phyloP scores from a whole-genome alignment of 306 rosid genomes.

The Casuarina equisetifolia region DNA sequence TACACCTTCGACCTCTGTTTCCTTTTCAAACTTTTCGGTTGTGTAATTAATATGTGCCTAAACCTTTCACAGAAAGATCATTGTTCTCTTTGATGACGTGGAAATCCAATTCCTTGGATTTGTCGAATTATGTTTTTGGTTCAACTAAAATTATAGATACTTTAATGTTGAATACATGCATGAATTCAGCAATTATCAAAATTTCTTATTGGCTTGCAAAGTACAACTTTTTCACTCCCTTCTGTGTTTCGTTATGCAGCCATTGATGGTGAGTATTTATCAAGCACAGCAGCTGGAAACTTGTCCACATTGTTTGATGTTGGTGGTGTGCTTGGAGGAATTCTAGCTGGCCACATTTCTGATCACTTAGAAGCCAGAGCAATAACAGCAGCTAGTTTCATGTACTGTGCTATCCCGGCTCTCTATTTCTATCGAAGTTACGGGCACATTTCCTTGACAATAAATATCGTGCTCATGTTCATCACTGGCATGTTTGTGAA shows the following conservation, averaged over 20 bases:
- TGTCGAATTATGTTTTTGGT: not conserved
- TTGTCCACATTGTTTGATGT: conserved; percentile 91
- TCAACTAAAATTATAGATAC: not conserved
- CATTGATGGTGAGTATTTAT: conserved; percentile 79
- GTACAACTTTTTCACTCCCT: not conserved
- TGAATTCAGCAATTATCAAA: not conserved
- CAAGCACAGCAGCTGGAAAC: conserved; percentile 71
- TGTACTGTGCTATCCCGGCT: conserved; percentile 97
- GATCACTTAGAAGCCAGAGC: conserved; percentile 90
- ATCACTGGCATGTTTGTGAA: conserved; percentile 92
- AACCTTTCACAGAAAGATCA: not conserved
- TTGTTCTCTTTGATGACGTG: not conserved
- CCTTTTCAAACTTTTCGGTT: not conserved
- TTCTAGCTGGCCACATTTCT: conserved; percentile 91
- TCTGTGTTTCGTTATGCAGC: conserved; percentile 50
- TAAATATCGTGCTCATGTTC: conserved; percentile 68
- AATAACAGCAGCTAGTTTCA: conserved; percentile 96
- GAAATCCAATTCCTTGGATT: not conserved
- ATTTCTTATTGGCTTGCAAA: not conserved
- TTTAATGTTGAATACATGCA: not conserved
- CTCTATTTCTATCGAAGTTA: conserved; percentile 79
- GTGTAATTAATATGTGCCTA: not conserved
- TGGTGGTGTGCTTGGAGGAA: conserved; percentile 95
- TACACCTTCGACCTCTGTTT: too few relatives aligned
- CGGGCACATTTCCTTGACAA: conserved; percentile 60